A percentile compares a stretch with the other conserved stretches of the same genome.
phyloP scores from a whole-genome alignment of 805 yeast species.

The Blastobotrys americana region DNA sequence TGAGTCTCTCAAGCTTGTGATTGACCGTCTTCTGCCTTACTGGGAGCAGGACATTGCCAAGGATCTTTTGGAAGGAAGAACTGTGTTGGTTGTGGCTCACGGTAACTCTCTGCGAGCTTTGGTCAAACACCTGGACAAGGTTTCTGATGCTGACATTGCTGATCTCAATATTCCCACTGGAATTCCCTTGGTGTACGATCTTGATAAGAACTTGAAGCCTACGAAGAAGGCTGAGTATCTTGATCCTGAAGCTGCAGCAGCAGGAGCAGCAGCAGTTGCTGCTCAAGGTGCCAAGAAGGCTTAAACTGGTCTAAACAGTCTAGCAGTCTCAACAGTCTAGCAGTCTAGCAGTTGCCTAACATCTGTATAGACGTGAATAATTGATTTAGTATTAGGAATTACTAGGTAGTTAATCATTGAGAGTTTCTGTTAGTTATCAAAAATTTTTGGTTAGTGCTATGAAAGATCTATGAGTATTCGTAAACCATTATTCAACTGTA shows the following conservation, averaged over 20 bases:
- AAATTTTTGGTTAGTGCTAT: too few relatives aligned
- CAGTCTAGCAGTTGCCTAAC: too few relatives aligned
- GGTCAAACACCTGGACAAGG: slow-evolving; percentile 90
- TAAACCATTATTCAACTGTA: neutral
- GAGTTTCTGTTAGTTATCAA: too few relatives aligned
- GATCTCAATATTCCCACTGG: slow-evolving; percentile 97
- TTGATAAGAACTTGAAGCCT: slow-evolving; percentile 81
- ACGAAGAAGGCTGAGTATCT: slow-evolving; percentile 90
- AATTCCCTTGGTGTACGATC: slow-evolving; percentile 94
- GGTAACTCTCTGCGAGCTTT: slow-evolving; percentile 97
- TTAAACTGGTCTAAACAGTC: too few relatives aligned
- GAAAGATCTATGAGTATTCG: neutral
- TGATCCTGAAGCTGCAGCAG: slow-evolving; percentile 99
- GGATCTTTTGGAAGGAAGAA: slow-evolving; percentile 78
- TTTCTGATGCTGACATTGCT: slow-evolving; percentile 87
- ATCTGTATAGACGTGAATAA: too few relatives aligned
- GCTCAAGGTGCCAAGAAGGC: slow-evolving; percentile 76
- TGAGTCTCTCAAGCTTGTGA: slow-evolving; percentile 89
- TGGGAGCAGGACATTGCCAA: slow-evolving; percentile 88
- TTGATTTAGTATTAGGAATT: too few relatives aligned
- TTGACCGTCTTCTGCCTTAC: slow-evolving; percentile 94
- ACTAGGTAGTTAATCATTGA: too few relatives aligned
- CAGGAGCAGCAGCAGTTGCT: slow-evolving; percentile 99
- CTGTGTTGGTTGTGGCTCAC: slow-evolving; percentile 91
- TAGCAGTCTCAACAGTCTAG: too few relatives aligned